Evolutionary conservation across 805 yeast species (phyloP), one percentile per base, ranked within the genome.

Genomic region (Candida peoriensis): DNA sequence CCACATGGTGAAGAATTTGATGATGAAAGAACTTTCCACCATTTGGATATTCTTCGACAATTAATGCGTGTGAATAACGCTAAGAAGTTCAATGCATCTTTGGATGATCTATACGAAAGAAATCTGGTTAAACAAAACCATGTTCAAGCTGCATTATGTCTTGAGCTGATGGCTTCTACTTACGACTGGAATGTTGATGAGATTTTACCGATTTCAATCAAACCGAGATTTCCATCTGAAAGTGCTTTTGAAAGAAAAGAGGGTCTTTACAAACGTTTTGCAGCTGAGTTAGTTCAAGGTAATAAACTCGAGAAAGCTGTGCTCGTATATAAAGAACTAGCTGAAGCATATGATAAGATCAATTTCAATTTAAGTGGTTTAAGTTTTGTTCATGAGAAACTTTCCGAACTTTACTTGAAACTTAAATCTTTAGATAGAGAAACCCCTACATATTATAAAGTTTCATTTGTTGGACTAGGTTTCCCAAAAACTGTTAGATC

Each of bases 1-100:
- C 96, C 96, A 11, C 71, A 69, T 30, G 88, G 88, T 14, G 78
- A 78, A 27, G 95, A 86, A 50, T 88, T 82, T 57, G 90, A 83
- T 48, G 90, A 84, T 55, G 96, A 87, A 57, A 68, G 95, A 50
- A 79, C 88, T 5, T 81, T 83, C 72, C 83, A 81, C 54, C 76
- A 76, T 40, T 67, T 87, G 52, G 81, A 80, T 48, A 78, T 86
- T 49, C 74, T 84, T 42, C 79, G 87, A 27, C 85, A 76, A 59
- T 66, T 87, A 57, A 73, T 81, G 68, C 77, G 82, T 45, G 87
- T 85, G 27, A 76, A 80, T 52, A 77, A 78, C 47, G 90, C 93
- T 1, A 93, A 84, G 55, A 65, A 82, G 38, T 80, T 86, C 58
- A 81, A 82, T 55, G 73, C 83, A n/a, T 81, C 84, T 54, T 74